Evolutionary conservation across 2,329 filamentous ascomycete genomes (phyloP), one percentile per base, ranked within the genome.

Genomic region (Rhynchosporium agropyri): DNA sequence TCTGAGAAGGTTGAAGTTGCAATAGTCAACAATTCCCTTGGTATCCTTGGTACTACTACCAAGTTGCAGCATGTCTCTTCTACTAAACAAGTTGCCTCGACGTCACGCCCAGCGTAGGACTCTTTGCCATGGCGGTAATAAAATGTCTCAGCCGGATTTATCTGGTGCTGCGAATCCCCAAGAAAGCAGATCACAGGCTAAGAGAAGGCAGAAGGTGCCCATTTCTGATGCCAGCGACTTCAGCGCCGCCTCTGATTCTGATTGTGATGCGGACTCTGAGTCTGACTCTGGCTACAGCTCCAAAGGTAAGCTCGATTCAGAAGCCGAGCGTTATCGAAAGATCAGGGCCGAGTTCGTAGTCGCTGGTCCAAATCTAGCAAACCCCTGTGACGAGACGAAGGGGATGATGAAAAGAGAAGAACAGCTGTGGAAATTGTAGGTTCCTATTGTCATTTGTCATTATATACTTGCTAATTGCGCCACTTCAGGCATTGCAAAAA

Each of bases 331-430:
- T 66, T 67, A 67, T 61, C 3, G 50, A 53, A 13, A 65, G 54
- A 67, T 63, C n/a, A 62, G 63, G 53, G 63, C 62, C 43, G 33
- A 68, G 60, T 69, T 65, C 55, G 62, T 62, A 53, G 58, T 60
- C 48, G 64, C 59, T 60, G 61, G 67, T 15, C 50, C 59, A 20
- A 69, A 57, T 36, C 59, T 72, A 62, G 67, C 61, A 26, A 69
- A 71, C 53, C 62, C 63, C 54, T 58, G 56, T 60, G 51, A 70
- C 31, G 54, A 60, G 15, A 68, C 62, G 13, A 62, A 66, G 59
- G 61, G 43, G 42, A 70, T 71, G 1, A 71, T 69, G 36, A 29
- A 55, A 43, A 53, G n/a, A 63, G 65, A 68, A 36, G 58, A 63
- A 54, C 15, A 65, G 53, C 64, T 58, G 57, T 71, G 33, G 54